These are phyloP conservation scores for Groenewaldozyma auringiensis DNA, from an alignment of 1,139 yeast species.

Conservation along the genomic window DNA sequence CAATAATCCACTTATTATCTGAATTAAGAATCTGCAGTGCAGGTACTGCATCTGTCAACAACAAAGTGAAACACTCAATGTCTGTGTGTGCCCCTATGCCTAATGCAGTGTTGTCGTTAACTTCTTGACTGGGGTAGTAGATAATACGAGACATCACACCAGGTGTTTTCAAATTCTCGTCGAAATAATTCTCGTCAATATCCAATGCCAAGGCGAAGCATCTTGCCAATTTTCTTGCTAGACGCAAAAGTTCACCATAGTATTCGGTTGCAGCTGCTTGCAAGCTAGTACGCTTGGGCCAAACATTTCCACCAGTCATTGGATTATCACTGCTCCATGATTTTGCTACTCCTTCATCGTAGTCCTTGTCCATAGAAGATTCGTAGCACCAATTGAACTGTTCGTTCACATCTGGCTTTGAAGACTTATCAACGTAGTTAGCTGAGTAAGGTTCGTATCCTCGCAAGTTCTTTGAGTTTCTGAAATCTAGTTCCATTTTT, in stretches of 20 bases:
- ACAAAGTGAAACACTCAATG: constrained; percentile 33
- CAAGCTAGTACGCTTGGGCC: constrained; percentile 17
- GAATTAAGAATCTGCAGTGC: constrained; percentile 32
- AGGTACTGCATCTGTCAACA: constrained; percentile 22
- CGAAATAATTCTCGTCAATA: constrained; percentile 27
- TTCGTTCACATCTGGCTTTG: constrained; percentile 24
- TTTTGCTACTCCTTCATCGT: constrained; percentile 2
- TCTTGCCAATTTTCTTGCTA: constrained; percentile 24
- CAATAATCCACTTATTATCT: constrained; percentile 27
- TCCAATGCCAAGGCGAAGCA: constrained; percentile 29
- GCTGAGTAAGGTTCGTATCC: constrained; percentile 27
- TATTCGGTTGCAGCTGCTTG: constrained; percentile 19
- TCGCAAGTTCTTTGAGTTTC: constrained; percentile 20
- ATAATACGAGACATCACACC: constrained; percentile 27
- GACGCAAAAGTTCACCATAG: constrained; percentile 20
- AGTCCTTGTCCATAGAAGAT: constrained; percentile 17
- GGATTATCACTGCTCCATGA: constrained; percentile 6
- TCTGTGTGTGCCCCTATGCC: constrained; percentile 38
- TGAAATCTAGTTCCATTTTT: constrained; percentile 25
- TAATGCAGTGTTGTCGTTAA: constrained; percentile 10
- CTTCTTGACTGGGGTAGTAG: constrained; percentile 30
- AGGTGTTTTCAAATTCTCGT: constrained; percentile 19
- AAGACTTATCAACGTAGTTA: constrained; percentile 15
- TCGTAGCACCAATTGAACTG: constrained; percentile 28
- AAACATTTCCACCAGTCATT: constrained; percentile 12